These are phyloP conservation scores for Scedosporium minutisporum DNA, from an alignment of 2,329 filamentous ascomycete genomes.

Conservation along the genomic window DNA sequence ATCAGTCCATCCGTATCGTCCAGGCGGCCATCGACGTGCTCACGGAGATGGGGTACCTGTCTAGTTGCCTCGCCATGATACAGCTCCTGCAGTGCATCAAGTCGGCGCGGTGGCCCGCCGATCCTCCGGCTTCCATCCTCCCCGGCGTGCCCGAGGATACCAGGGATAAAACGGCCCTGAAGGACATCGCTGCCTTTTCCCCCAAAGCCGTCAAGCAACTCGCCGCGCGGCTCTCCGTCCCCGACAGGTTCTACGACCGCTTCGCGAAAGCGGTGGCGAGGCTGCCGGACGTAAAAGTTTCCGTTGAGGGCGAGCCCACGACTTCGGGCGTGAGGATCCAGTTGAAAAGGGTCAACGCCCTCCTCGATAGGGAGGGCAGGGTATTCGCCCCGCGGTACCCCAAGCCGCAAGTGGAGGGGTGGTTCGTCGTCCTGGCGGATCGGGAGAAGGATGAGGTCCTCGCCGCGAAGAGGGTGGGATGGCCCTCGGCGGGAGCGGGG, in stretches of 20 bases:
- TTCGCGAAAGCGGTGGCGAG: conserved; percentile 51
- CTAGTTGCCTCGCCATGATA: conserved; percentile 73
- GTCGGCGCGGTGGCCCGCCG: conserved; percentile 80
- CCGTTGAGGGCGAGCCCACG: conserved; percentile 39
- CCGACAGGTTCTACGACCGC: conserved; percentile 29
- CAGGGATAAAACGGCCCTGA: conserved; percentile 32
- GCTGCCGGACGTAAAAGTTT: conserved; percentile 61
- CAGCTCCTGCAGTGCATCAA: conserved; percentile 85
- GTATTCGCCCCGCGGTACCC: conserved; percentile 86
- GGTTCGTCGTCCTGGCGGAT: conserved; percentile 73
- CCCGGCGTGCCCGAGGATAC: conserved; percentile 51
- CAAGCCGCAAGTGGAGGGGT: conserved; percentile 90
- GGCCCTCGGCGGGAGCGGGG: conserved; percentile 33
- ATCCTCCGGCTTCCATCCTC: conserved; percentile 69
- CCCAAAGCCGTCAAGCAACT: conserved; percentile 21
- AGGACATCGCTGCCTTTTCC: conserved; percentile 22
- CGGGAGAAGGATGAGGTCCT: conserved; percentile 63
- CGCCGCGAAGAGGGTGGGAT: conserved; percentile 77
- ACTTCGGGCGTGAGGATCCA: conserved; percentile 46
- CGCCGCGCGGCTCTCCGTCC: conserved; percentile 41
- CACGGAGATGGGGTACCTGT: conserved; percentile 75
- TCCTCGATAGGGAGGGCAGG: conserved; percentile 55
- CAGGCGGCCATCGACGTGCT: conserved; percentile 92
- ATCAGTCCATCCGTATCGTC: conserved; percentile 93
- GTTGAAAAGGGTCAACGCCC: conserved; percentile 57